phyloP scores from a whole-genome alignment of 2,329 filamentous ascomycete species.

The Aspergillus bombycis region DNA sequence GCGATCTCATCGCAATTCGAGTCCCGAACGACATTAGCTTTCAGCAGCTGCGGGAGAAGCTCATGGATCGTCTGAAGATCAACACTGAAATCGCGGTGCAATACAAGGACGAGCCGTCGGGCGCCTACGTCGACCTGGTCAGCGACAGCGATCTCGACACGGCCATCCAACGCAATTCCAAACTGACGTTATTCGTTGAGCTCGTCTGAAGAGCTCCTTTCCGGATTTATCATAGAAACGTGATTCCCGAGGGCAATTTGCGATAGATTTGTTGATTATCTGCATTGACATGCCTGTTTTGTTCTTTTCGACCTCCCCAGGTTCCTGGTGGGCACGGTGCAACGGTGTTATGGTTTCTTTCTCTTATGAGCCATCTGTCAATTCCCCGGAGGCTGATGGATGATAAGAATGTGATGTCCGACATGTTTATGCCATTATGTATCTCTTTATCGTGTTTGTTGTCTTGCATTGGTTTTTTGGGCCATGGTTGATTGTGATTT shows the following conservation, averaged over 20 bases:
- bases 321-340: constrained; percentile 17
- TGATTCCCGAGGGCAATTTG: constrained; percentile 14
- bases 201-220: constrained; percentile 30
- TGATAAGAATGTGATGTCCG: constrained; percentile 39
- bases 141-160: constrained; percentile 80
- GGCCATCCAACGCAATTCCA: constrained; percentile 82
- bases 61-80: constrained; percentile 81
- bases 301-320: constrained; percentile 13
- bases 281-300: constrained; percentile 7
- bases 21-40: constrained; percentile 81
- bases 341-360: constrained; percentile 24
- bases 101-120: constrained; percentile 82
- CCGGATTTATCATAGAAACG: constrained; percentile 21
- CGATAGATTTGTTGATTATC: constrained; percentile 22
- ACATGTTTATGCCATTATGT: constrained; percentile 35
- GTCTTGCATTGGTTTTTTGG: constrained; percentile 18
- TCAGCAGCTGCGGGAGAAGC: constrained; percentile 77
- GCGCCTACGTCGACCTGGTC: constrained; percentile 72
- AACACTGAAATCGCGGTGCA: constrained; percentile 75
- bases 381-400: constrained; percentile 29
- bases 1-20: constrained; percentile 88
- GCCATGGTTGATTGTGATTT: constrained; percentile 21
- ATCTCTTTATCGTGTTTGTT: constrained; percentile 23
- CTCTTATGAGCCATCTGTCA: constrained; percentile 20
- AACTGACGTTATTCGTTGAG: constrained; percentile 74